Conservation (phyloP, 164 flowering plant species). For the Nymphaea thermarum region DNA sequence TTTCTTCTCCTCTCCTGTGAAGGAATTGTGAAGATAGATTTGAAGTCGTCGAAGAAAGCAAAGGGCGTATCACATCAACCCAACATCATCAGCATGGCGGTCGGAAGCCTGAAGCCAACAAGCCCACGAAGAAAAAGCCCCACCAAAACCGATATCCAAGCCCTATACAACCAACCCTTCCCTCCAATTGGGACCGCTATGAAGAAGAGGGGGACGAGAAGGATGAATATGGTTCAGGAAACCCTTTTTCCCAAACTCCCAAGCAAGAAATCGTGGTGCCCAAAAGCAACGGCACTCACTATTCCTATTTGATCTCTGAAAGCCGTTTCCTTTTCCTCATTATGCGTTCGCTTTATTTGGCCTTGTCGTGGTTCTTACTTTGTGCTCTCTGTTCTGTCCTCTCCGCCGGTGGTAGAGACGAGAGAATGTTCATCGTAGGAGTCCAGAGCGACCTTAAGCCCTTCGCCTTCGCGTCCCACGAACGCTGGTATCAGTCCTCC, state of each 20-base stretch:
- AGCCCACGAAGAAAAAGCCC: slow-evolving; percentile 7
- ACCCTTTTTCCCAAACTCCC: neutral
- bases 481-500: slow-evolving; percentile 38
- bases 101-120: neutral
- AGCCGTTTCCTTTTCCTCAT: too few relatives aligned
- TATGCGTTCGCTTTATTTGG: too few relatives aligned
- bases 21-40: neutral
- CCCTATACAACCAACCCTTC: slow-evolving; percentile 14
- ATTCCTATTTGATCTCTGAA: slow-evolving; percentile 40
- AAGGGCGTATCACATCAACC: neutral
- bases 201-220: slow-evolving; percentile 29
- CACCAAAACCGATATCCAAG: slow-evolving; percentile 8
- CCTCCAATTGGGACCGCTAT: slow-evolving; percentile 78
- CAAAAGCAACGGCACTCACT: slow-evolving; percentile 76
- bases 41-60: neutral
- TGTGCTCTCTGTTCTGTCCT: neutral
- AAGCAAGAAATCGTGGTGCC: slow-evolving; percentile 18
- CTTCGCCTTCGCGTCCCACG: slow-evolving; percentile 18
- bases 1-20: neutral
- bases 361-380: too few relatives aligned
- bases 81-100: neutral
- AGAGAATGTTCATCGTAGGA: slow-evolving; percentile 25
- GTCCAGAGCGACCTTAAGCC: slow-evolving; percentile 37
- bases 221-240: slow-evolving; percentile 7
- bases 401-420: slow-evolving; percentile 3